phyloP scores from a whole-genome alignment of 2,329 filamentous ascomycete genomes.

The Ceratocystis colombiana region DNA sequence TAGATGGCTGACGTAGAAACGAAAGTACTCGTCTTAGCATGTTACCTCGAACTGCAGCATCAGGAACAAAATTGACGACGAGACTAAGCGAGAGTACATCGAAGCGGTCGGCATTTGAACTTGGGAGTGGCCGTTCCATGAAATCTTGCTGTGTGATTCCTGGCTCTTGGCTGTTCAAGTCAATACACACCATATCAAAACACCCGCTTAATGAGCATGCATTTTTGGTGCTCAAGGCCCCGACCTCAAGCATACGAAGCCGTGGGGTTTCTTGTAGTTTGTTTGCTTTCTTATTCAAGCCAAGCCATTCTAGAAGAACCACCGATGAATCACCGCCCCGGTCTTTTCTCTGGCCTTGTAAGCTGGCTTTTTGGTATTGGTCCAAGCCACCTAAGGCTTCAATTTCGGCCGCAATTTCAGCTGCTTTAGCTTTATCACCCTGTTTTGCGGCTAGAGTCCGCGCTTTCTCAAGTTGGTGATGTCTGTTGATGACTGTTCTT shows the following conservation, averaged over 20 bases:
- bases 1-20: slow-evolving; percentile 48
- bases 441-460: slow-evolving; percentile 45
- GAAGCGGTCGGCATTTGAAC: slow-evolving; percentile 53
- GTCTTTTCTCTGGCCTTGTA: slow-evolving; percentile 56
- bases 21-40: slow-evolving; percentile 71
- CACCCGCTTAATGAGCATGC: slow-evolving; percentile 63
- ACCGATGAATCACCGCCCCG: slow-evolving; percentile 58
- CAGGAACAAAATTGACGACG: slow-evolving; percentile 88
- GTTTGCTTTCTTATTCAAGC: slow-evolving; percentile 26
- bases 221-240: slow-evolving; percentile 74
- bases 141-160: slow-evolving; percentile 86
- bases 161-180: slow-evolving; percentile 74
- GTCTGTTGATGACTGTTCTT: slow-evolving; percentile 53
- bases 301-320: slow-evolving; percentile 54
- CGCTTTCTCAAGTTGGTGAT: slow-evolving; percentile 56
- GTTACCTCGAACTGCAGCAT: slow-evolving; percentile 60
- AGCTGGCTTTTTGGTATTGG: slow-evolving; percentile 55
- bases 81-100: slow-evolving; percentile 86
- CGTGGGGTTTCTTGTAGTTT: slow-evolving; percentile 25
- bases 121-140: slow-evolving; percentile 72
- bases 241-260: slow-evolving; percentile 73
- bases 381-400: slow-evolving; percentile 50
- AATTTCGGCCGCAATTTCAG: slow-evolving; percentile 44
- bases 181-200: slow-evolving; percentile 73
- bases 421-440: slow-evolving; percentile 43